Base-by-base conservation (phyloP, 1,139 yeast genomes). In the Yamadazyma siamensis region DNA sequence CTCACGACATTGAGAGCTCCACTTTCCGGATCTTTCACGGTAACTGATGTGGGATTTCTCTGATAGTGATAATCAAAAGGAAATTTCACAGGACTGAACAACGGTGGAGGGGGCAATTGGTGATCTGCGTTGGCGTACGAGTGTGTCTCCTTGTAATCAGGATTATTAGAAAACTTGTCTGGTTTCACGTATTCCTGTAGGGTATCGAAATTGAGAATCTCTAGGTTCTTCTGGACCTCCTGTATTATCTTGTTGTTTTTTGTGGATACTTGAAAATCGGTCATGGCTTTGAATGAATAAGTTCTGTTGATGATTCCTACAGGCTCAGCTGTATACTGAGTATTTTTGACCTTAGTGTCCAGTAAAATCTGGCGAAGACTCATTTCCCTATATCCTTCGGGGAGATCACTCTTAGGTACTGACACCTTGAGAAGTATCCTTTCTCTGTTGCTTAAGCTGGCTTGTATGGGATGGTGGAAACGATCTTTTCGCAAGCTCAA, bases 81-180 rank as follows among this genome's bases (percentile, higher is more conserved):
- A 35, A 82, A 75, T 20, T 78, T 72, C 7, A 82, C 74, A 21
- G 83, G 77, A 2, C 95, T 80, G 43, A 87, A 83, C 27, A 84
- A 59, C 1, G 96, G 91, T 2, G 96, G 95, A 0, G 97, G 96
- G 2, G 94, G 81, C 14, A 89, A 52, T 38, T 85, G 86, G 40
- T 78, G 73, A 42, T 78, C 76, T 25, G 56, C 52, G 47, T 70
- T 66, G 13, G 60, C 44, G 41, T 57, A 54, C 26, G 48, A 38
- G 28, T 47, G 41, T 4, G 42, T 35, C 16, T 58, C 49, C 29
- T 51, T 52, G 36, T 49, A 58, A 46, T 65, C 74, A 16, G 46
- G 34, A 13, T 60, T 50, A 23, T 55, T 55, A 27, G 60, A 54
- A 46, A 65, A 54, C 15, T 46, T 43, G 9, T 71, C 70, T 11